phyloP scores from a whole-genome alignment of 2,329 filamentous ascomycete species.

The Penicillium psychrosexuale region DNA sequence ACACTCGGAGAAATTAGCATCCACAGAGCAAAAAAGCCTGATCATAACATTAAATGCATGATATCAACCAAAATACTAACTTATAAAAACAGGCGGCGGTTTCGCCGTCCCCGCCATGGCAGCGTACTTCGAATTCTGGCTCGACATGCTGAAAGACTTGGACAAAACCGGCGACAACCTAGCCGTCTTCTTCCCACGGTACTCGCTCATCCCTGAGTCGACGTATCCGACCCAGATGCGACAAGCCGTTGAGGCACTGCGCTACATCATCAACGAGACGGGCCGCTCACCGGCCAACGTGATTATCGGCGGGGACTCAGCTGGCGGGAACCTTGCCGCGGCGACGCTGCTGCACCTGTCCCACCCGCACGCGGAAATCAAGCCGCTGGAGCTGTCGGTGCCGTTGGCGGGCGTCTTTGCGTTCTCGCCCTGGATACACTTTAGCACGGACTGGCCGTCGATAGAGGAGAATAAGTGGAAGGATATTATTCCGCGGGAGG shows the following conservation, averaged over 20 bases:
- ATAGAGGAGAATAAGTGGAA: slow-evolving; percentile 47
- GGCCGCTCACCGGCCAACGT: slow-evolving; percentile 33
- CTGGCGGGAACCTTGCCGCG: slow-evolving; percentile 40
- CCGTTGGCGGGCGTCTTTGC: slow-evolving; percentile 47
- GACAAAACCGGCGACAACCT: slow-evolving; percentile 43
- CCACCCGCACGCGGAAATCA: slow-evolving; percentile 55
- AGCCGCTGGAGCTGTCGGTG: slow-evolving; percentile 39
- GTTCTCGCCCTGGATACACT: slow-evolving; percentile 56
- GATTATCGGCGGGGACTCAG: slow-evolving; percentile 41
- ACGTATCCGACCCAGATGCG: slow-evolving; percentile 41
- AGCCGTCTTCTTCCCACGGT: slow-evolving; percentile 52
- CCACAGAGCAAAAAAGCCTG: background rate
- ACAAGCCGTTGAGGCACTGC: slow-evolving; percentile 38
- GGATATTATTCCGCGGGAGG: slow-evolving; percentile 46
- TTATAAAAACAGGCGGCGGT: slow-evolving; percentile 48
- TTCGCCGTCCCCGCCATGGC: slow-evolving; percentile 47
- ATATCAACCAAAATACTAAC: slow-evolving; percentile 5
- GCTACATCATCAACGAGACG: slow-evolving; percentile 36
- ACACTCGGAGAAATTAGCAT: background rate
- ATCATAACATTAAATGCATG: background rate
- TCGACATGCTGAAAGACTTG: slow-evolving; percentile 40
- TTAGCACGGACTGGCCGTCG: slow-evolving; percentile 42
- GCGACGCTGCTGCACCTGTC: slow-evolving; percentile 35
- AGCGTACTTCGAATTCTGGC: slow-evolving; percentile 47
- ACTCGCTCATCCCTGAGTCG: slow-evolving; percentile 49